phyloP scores from a whole-genome alignment of 768 basidiomycete species.

The Leucocoprinus birnbaumii region DNA sequence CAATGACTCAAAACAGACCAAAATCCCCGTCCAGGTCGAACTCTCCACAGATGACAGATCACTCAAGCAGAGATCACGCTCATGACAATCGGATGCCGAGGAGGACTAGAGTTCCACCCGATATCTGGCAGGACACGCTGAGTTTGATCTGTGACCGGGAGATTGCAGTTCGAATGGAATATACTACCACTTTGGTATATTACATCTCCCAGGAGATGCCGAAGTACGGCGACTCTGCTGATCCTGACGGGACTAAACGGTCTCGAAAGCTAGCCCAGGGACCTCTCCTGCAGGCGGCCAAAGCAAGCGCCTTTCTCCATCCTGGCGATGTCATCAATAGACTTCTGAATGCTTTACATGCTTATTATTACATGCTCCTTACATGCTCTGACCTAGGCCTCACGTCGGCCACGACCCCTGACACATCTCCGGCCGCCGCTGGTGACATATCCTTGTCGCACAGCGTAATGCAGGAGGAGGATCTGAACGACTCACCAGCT shows the following conservation, averaged over 20 bases:
- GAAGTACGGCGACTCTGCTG: conserved; percentile 49
- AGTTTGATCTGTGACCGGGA: conserved; percentile 80
- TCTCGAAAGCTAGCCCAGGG: conserved; percentile 44
- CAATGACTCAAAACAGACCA: conserved; percentile 12
- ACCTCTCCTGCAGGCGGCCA: conserved; percentile 42
- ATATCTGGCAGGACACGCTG: conserved; percentile 90
- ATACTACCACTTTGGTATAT: conserved; percentile 66
- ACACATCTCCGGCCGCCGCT: conserved; percentile 23
- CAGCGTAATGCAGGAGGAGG: conserved; percentile 1
- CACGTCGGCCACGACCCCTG: conserved; percentile 36
- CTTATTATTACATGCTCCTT: conserved; percentile 76
- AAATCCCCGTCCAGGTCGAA: conserved; percentile 15
- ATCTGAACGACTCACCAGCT: neutral
- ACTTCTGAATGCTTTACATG: conserved; percentile 78
- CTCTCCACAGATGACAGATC: conserved; percentile 20
- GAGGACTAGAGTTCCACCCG: conserved; percentile 69
- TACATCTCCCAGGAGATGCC: conserved; percentile 79
- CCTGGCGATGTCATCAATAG: conserved; percentile 61
- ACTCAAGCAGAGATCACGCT: conserved; percentile 24
- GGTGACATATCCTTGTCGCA: neutral
- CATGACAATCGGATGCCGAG: conserved; percentile 41
- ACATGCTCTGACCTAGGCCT: conserved; percentile 65
- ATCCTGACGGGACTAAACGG: conserved; percentile 45
- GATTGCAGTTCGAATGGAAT: conserved; percentile 76
- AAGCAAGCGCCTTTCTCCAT: conserved; percentile 46